These are phyloP conservation scores for Chamaecrista fasciculata DNA, from an alignment of 306 rosid species.

Conservation along the genomic window DNA sequence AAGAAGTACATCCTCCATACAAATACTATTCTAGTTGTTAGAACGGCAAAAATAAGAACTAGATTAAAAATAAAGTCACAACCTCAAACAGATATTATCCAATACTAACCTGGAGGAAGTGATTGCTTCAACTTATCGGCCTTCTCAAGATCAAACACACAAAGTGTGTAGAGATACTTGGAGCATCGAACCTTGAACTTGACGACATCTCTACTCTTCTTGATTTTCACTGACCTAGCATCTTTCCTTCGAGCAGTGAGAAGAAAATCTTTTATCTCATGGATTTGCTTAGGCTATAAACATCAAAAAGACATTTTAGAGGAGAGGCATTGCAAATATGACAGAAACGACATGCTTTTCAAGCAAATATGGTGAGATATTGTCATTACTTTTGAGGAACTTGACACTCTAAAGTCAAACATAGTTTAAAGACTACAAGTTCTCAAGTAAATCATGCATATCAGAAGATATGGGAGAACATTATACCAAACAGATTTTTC, in stretches of 20 bases:
- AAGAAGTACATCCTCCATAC: too few species aligned
- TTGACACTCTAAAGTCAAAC: neutral
- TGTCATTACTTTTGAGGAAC: neutral
- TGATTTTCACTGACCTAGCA: slow-evolving; percentile 83
- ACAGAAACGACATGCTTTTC: neutral
- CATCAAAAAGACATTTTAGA: neutral
- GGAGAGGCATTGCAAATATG: neutral
- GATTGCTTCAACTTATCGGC: slow-evolving; percentile 96
- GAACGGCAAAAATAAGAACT: too few species aligned
- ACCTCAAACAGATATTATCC: neutral
- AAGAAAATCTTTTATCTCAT: slow-evolving; percentile 89
- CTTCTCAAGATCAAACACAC: slow-evolving; percentile 76
- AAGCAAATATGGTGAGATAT: neutral
- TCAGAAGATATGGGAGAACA: neutral
- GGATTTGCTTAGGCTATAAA: slow-evolving; percentile 84
- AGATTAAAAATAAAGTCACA: too few species aligned
- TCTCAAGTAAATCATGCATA: neutral
- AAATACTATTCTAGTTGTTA: too few species aligned
- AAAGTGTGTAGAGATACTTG: slow-evolving; percentile 82
- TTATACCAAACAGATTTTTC: neutral
- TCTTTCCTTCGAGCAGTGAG: slow-evolving; percentile 89
- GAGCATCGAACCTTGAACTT: slow-evolving; percentile 98
- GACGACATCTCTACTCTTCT: slow-evolving; percentile 74
- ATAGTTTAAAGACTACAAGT: neutral
- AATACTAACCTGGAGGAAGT: slow-evolving; percentile 76